A percentile compares a stretch with the other conserved stretches of the same genome.
phyloP scores from a whole-genome alignment of 495 filamentous ascomycete species.

The Penicillium egyptiacum region DNA sequence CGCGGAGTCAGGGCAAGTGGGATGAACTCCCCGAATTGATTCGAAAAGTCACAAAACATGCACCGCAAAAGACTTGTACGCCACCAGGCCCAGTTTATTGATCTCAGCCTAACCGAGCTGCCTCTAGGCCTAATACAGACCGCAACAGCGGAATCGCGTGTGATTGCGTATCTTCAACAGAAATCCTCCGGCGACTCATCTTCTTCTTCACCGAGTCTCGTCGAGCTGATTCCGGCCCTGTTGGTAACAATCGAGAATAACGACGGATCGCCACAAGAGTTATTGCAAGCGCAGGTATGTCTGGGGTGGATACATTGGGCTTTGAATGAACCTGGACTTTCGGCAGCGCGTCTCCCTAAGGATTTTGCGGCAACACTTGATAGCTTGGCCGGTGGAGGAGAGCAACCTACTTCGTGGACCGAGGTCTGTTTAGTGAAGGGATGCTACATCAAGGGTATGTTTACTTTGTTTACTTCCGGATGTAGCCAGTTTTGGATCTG shows the following conservation, averaged over 20 bases:
- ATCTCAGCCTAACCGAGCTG: slow-evolving; percentile 18
- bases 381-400: slow-evolving; percentile 45
- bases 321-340: slow-evolving; percentile 63
- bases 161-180: slow-evolving; percentile 53
- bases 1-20: slow-evolving; percentile 87
- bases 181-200: slow-evolving; percentile 38
- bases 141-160: slow-evolving; percentile 67
- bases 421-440: slow-evolving; percentile 77
- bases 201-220: slow-evolving; percentile 53
- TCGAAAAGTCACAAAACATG: slow-evolving; percentile 91
- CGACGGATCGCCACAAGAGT: slow-evolving; percentile 60
- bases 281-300: slow-evolving; percentile 76
- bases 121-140: slow-evolving; percentile 69
- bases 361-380: slow-evolving; percentile 54
- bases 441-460: slow-evolving; percentile 67
- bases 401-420: slow-evolving; percentile 65
- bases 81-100: slow-evolving; percentile 13
- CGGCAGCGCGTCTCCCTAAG: slow-evolving; percentile 61
- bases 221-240: slow-evolving; percentile 59
- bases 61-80: slow-evolving; percentile 79
- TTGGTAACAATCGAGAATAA: slow-evolving; percentile 66
- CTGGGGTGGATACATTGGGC: slow-evolving; percentile 81
- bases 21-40: slow-evolving; percentile 84
- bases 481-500: slow-evolving; percentile 7
- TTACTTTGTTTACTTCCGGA: background rate